Conservation (phyloP, 2,329 filamentous ascomycete genomes). For the Calonectria pteridis region DNA sequence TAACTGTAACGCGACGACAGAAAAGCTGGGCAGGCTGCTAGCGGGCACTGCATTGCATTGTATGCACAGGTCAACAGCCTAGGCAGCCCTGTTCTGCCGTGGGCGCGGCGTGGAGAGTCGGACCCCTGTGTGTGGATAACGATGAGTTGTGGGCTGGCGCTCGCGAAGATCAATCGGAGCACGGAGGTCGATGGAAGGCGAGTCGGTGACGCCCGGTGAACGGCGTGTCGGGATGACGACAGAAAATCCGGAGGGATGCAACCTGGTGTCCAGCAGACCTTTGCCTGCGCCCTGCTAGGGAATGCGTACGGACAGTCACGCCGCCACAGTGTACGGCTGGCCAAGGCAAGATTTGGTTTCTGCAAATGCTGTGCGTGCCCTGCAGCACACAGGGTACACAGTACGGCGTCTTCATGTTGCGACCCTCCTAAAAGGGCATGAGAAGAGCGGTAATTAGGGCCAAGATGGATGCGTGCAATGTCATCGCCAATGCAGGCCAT, state of each 20-base stretch:
- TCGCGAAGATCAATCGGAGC: conserved; percentile 10
- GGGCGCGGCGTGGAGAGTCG: conserved; percentile 21
- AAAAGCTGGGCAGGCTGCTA: conserved; percentile 4
- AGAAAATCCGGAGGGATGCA: conserved; percentile 9
- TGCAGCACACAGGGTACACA: not conserved
- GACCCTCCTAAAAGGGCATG: not conserved
- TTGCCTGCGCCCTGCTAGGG: conserved; percentile 1
- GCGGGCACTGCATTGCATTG: not conserved
- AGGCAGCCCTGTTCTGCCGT: conserved; percentile 15
- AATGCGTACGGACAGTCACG: conserved; percentile 7
- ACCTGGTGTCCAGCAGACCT: conserved; percentile 7
- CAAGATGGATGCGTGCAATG: conserved; percentile 2
- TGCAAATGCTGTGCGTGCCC: not conserved
- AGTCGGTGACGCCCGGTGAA: conserved; percentile 1
- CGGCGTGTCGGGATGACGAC: conserved; percentile 22
- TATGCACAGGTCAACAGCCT: not conserved
- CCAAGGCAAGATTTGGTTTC: not conserved
- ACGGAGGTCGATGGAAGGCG: not conserved
- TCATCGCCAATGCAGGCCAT: conserved; percentile 13
- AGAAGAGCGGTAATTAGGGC: not conserved
- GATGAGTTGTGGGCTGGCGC: not conserved
- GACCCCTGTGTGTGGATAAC: conserved; percentile 12
- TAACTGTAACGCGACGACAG: not conserved
- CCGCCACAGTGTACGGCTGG: not conserved
- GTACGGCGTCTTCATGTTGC: not conserved